phyloP scores from a whole-genome alignment of 345 rosid genomes.

The Syzygium aromaticum region DNA sequence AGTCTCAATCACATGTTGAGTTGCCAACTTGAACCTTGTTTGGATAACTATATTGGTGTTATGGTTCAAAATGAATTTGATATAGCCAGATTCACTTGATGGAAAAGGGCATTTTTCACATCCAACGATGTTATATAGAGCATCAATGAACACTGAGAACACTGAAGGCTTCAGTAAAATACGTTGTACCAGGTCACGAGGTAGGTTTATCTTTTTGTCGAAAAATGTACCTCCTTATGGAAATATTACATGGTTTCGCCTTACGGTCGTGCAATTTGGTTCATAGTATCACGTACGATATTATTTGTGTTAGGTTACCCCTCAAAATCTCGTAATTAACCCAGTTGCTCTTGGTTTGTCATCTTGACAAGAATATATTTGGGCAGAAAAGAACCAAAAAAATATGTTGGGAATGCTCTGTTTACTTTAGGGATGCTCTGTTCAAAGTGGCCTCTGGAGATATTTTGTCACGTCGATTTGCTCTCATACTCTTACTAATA shows the following conservation, averaged over 20 bases:
- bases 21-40: background rate
- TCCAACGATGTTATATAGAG: background rate
- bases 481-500: background rate
- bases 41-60: background rate
- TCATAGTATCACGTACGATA: background rate
- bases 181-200: background rate
- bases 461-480: background rate
- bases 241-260: background rate
- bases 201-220: background rate
- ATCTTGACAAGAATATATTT: background rate
- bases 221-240: background rate
- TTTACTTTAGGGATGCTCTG: background rate
- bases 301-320: background rate
- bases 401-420: background rate
- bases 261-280: background rate
- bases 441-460: background rate
- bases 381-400: background rate
- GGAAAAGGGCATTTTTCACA: background rate
- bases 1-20: background rate
- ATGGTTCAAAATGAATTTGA: background rate
- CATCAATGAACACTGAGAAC: background rate
- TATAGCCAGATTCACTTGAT: background rate
- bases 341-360: background rate
- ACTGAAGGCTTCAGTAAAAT: background rate
- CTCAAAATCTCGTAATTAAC: background rate